Evolutionary conservation across 768 basidiomycete species (phyloP).

Genomic region (Hygrophoropsis aurantiaca): DNA sequence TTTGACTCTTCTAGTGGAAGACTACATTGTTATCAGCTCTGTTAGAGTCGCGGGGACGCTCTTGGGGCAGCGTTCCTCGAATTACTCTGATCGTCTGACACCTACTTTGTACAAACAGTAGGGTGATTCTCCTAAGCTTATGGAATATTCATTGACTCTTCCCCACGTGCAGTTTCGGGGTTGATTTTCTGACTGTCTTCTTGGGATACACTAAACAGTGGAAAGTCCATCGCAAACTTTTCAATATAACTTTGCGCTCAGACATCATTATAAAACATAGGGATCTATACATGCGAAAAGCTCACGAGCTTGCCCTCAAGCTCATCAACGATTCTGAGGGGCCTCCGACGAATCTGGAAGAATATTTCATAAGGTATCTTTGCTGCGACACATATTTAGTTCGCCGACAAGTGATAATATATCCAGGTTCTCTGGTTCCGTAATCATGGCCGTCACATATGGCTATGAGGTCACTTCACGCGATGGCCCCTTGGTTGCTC

Average conservation of each 20-base stretch:
- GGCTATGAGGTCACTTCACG: slow-evolving; percentile 22
- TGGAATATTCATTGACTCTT: neutral
- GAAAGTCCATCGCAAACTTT: slow-evolving; percentile 30
- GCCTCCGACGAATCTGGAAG: slow-evolving; percentile 13
- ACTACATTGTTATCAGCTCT: slow-evolving; percentile 27
- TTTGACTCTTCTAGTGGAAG: slow-evolving; percentile 21
- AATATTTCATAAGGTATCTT: slow-evolving; percentile 18
- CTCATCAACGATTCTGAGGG: slow-evolving; percentile 17
- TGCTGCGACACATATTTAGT: neutral
- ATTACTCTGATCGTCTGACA: slow-evolving; percentile 27
- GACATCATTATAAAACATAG: slow-evolving; percentile 10
- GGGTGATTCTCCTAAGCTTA: neutral
- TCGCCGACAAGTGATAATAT: neutral
- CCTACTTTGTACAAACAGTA: slow-evolving; percentile 19
- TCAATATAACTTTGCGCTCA: slow-evolving; percentile 18
- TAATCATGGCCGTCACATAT: slow-evolving; percentile 23
- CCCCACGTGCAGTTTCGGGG: slow-evolving; percentile 20
- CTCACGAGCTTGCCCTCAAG: slow-evolving; percentile 20
- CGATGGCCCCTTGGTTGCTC: slow-evolving; percentile 27
- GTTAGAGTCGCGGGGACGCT: slow-evolving; percentile 20
- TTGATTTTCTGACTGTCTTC: slow-evolving; percentile 28
- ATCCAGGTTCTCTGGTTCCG: slow-evolving; percentile 19
- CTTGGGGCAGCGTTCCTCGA: slow-evolving; percentile 23
- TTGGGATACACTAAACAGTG: slow-evolving; percentile 29
- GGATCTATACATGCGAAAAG: slow-evolving; percentile 14